Evolutionary conservation across 225 moss, liverwort and hornwort species (phyloP).

Genomic region (Marchantia polymorpha): DNA sequence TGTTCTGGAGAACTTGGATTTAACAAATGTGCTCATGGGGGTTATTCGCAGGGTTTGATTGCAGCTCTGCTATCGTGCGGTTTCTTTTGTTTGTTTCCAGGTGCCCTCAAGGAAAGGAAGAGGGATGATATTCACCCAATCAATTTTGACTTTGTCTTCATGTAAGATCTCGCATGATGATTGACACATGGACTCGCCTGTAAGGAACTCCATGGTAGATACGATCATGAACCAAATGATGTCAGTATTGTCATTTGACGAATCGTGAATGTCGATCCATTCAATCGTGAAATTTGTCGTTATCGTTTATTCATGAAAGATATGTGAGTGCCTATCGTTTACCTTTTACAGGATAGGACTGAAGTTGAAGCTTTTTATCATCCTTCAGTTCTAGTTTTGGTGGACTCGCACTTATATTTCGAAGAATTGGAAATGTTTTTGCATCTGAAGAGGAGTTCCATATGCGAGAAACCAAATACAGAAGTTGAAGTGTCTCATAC

Average conservation of each 20-base stretch:
- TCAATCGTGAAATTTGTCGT: too few relatives aligned
- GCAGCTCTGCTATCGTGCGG: slow-evolving; percentile 78
- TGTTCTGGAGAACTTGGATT: not conserved
- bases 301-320: too few relatives aligned
- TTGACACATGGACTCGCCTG: not conserved
- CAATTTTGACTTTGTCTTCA: slow-evolving; percentile 71
- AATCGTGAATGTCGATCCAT: too few relatives aligned
- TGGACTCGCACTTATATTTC: slow-evolving; percentile 1
- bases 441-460: slow-evolving; percentile 16
- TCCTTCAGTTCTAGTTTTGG: not conserved
- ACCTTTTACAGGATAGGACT: not conserved
- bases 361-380: not conserved
- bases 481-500: slow-evolving; percentile 58
- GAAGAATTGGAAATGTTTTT: slow-evolving; percentile 16
- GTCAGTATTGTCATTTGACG: not conserved
- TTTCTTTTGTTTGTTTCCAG: slow-evolving; percentile 80
- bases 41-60: slow-evolving; percentile 55
- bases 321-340: not conserved
- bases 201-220: not conserved
- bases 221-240: not conserved
- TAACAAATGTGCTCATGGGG: not conserved
- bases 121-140: slow-evolving; percentile 46
- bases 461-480: slow-evolving; percentile 33
- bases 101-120: slow-evolving; percentile 31
- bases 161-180: slow-evolving; percentile 25